phyloP scores from a whole-genome alignment of 805 yeast species.

The Candida glaebosa region DNA sequence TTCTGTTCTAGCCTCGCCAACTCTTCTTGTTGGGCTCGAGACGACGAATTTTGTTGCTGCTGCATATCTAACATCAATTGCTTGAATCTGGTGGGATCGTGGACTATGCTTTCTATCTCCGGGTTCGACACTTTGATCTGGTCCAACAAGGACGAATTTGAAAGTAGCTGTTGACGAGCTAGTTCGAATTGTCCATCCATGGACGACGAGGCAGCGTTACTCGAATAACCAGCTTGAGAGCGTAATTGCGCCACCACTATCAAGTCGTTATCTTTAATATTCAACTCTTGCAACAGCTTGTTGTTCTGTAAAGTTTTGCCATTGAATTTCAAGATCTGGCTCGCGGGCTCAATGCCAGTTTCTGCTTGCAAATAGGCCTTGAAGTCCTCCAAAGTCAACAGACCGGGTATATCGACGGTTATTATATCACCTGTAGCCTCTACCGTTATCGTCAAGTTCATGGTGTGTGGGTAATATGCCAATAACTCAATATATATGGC shows the following conservation, averaged over 20 bases:
- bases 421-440: conserved; percentile 23
- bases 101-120: conserved; percentile 40
- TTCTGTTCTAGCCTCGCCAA: conserved; percentile 51
- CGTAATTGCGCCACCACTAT: conserved; percentile 36
- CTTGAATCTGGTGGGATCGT: conserved; percentile 49
- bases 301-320: conserved; percentile 34
- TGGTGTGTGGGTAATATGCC: conserved; percentile 6
- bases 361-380: conserved; percentile 73
- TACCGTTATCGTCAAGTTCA: conserved; percentile 25
- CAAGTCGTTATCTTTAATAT: conserved; percentile 57
- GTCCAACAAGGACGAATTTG: conserved; percentile 36
- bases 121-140: conserved; percentile 43
- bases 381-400: conserved; percentile 63
- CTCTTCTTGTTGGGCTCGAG: conserved; percentile 33
- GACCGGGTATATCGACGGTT: conserved; percentile 62
- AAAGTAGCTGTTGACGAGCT: conserved; percentile 46
- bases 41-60: conserved; percentile 19
- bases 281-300: conserved; percentile 43
- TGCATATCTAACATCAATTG: conserved; percentile 22
- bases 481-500: too few species aligned
- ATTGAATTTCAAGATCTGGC: conserved; percentile 50
- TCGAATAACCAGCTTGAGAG: conserved; percentile 1
- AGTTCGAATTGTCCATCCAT: conserved; percentile 40
- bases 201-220: neutral
- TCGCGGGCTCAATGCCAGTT: conserved; percentile 45